These are phyloP conservation scores for Zygosaccharomyces pseudorouxii DNA, from an alignment of 805 yeast species.

Conservation along the genomic window DNA sequence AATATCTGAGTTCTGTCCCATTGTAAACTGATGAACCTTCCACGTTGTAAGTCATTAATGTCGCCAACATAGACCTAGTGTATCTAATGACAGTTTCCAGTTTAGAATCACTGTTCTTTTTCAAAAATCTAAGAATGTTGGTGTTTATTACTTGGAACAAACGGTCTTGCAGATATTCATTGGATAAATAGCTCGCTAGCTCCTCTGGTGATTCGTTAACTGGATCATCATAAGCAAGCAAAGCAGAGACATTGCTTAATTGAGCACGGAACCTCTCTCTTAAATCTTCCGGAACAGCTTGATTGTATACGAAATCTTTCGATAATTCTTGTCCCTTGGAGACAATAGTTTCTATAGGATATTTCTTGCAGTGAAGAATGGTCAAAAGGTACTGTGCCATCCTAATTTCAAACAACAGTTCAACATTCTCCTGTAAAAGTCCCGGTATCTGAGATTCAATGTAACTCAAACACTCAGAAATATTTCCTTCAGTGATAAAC, in stretches of 20 bases:
- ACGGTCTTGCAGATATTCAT: conserved; percentile 30
- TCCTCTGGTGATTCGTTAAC: conserved; percentile 36
- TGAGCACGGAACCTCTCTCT: conserved; percentile 36
- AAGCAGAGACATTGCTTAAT: conserved; percentile 45
- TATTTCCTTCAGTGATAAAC: conserved; percentile 41
- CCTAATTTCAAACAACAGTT: conserved; percentile 28
- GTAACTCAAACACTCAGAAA: conserved; percentile 41
- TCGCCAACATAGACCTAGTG: conserved; percentile 36
- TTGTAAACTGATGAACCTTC: conserved; percentile 29
- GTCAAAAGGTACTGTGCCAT: conserved; percentile 25
- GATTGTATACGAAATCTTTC: conserved; percentile 21
- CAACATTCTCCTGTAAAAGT: conserved; percentile 21
- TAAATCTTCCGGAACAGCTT: conserved; percentile 14
- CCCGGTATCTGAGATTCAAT: conserved; percentile 32
- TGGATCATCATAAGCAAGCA: conserved; percentile 53
- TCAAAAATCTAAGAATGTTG: conserved; percentile 40
- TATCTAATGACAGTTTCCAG: conserved; percentile 43
- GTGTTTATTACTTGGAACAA: conserved; percentile 33
- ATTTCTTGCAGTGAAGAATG: conserved; percentile 15
- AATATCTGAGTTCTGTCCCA: conserved; percentile 24
- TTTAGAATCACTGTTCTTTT: conserved; percentile 42
- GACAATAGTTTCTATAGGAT: conserved; percentile 18
- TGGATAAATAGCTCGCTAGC: conserved; percentile 21
- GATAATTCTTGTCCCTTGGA: conserved; percentile 26
- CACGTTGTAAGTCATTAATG: conserved; percentile 32